Conservation (phyloP, 2,329 filamentous ascomycete genomes). For the Colletotrichum ledebouriae region DNA sequence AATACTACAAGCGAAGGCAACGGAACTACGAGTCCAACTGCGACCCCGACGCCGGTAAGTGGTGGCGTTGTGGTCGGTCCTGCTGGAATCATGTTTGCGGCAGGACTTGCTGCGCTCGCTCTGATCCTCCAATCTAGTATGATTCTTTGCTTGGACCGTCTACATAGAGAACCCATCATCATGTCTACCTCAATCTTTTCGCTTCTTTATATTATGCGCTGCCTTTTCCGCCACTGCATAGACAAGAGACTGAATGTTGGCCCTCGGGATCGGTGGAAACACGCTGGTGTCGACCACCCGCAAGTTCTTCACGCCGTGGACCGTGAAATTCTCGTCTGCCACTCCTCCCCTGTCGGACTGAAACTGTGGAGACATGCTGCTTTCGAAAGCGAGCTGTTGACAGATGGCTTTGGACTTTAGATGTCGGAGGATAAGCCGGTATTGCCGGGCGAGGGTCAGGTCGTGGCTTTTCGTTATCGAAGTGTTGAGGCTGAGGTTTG, state of each 20-base stretch:
- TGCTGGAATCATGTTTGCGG: not conserved
- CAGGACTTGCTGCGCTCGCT: not conserved
- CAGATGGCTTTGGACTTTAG: conserved; percentile 21
- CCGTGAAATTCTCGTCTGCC: conserved; percentile 48
- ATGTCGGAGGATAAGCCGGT: conserved; percentile 25
- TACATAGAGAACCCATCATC: not conserved
- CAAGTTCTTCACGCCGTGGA: conserved; percentile 48
- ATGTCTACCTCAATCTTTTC: not conserved
- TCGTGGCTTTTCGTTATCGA: not conserved
- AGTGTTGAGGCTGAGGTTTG: not conserved
- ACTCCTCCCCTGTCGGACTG: conserved; percentile 47
- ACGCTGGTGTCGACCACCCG: conserved; percentile 50
- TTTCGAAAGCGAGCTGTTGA: conserved; percentile 35
- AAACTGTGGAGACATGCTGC: conserved; percentile 39
- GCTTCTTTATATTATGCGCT: conserved; percentile 31
- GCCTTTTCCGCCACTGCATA: conserved; percentile 54
- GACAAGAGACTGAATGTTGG: conserved; percentile 51
- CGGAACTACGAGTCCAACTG: not conserved
- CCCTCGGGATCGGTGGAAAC: conserved; percentile 49
- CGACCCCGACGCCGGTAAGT: not conserved
- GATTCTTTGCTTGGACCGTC: not conserved
- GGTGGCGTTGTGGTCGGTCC: not conserved
- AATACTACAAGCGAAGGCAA: not conserved
- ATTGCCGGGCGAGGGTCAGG: conserved; percentile 22
- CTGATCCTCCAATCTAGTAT: not conserved